Evolutionary conservation across 2,329 filamentous ascomycete species (phyloP).

Genomic region (Diaporthe destruens): DNA sequence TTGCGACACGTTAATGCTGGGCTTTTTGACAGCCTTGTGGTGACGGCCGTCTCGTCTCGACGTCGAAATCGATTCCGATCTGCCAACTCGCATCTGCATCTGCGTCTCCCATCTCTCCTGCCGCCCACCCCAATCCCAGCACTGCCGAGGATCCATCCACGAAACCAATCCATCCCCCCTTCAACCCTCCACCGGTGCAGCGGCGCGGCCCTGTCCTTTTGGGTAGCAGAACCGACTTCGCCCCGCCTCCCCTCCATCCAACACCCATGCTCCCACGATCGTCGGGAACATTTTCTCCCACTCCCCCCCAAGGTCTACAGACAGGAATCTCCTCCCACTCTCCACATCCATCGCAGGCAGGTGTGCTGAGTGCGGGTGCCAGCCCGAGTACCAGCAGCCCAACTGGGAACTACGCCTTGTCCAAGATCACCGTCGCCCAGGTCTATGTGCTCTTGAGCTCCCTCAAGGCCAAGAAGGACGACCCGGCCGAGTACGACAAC

Average conservation of each 20-base stretch:
- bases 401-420: slow-evolving; percentile 76
- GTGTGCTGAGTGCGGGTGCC: slow-evolving; percentile 70
- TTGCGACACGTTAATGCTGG: background rate
- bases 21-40: background rate
- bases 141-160: slow-evolving; percentile 3
- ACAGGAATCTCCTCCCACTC: slow-evolving; percentile 68
- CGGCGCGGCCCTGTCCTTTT: slow-evolving; percentile 47
- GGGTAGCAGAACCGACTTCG: slow-evolving; percentile 49
- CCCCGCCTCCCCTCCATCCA: slow-evolving; percentile 43
- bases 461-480: slow-evolving; percentile 92
- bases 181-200: slow-evolving; percentile 34
- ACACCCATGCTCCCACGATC: slow-evolving; percentile 69
- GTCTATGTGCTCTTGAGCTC: slow-evolving; percentile 94
- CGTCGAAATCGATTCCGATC: slow-evolving; percentile 17
- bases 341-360: slow-evolving; percentile 68
- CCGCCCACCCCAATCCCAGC: slow-evolving; percentile 16
- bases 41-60: slow-evolving; percentile 25
- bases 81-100: background rate
- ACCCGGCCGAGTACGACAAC: slow-evolving; percentile 88
- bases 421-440: slow-evolving; percentile 95
- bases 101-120: background rate
- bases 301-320: slow-evolving; percentile 69
- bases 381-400: slow-evolving; percentile 73
- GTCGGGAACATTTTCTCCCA: slow-evolving; percentile 74
- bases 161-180: slow-evolving; percentile 9